phyloP scores from a whole-genome alignment of 2,329 filamentous ascomycete species.

The Paraphaeosphaeria sporulosa region DNA sequence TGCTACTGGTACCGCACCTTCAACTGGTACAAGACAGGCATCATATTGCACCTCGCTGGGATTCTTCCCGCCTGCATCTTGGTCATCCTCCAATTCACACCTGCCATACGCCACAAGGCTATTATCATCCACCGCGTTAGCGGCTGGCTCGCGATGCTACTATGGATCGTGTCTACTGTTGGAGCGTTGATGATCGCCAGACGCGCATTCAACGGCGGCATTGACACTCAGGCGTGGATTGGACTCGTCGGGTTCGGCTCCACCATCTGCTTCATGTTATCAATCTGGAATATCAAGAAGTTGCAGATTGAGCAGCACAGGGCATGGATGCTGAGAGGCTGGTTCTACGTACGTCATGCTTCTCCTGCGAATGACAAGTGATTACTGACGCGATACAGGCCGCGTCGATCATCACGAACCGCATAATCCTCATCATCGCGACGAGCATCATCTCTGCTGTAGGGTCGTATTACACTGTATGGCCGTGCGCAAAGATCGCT shows the following conservation, averaged over 20 bases:
- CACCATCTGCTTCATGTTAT: conserved; percentile 53
- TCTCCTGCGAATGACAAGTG: background rate
- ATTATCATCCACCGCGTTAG: conserved; percentile 67
- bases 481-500: conserved; percentile 60
- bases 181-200: conserved; percentile 63
- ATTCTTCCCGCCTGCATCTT: conserved; percentile 52
- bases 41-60: conserved; percentile 53
- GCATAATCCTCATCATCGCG: conserved; percentile 57
- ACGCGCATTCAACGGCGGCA: conserved; percentile 61
- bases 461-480: conserved; percentile 45
- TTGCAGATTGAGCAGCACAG: conserved; percentile 60
- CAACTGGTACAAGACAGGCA: conserved; percentile 46
- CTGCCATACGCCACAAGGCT: conserved; percentile 55
- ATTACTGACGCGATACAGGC: conserved; percentile 41
- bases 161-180: conserved; percentile 56
- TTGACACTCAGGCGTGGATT: conserved; percentile 57
- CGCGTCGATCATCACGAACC: conserved; percentile 60
- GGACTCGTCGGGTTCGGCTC: conserved; percentile 58
- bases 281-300: conserved; percentile 64
- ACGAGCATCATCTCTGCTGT: conserved; percentile 50
- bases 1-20: conserved; percentile 52
- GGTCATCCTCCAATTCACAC: conserved; percentile 53
- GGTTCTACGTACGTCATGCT: conserved; percentile 28
- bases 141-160: conserved; percentile 63
- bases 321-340: conserved; percentile 38